A percentile compares a stretch with the other conserved stretches of the same genome.
phyloP scores from a whole-genome alignment of 371 early-diverging fungal species.

The Nematocida ausubeli region DNA sequence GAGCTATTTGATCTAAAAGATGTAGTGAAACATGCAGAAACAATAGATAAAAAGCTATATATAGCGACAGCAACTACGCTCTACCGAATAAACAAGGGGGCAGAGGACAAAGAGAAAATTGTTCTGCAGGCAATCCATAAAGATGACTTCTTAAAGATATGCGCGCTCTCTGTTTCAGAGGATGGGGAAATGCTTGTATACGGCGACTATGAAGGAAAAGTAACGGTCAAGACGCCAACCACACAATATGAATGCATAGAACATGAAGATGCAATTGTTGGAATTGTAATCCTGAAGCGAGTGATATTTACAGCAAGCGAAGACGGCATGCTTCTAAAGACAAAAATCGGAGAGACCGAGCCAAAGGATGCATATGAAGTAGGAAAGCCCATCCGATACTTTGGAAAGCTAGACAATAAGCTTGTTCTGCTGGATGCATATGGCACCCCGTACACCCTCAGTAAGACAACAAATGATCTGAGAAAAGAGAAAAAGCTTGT shows the following conservation, averaged over 20 bases:
- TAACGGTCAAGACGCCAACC: slow-evolving; percentile 3
- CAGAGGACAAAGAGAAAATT: background rate
- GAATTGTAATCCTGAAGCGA: slow-evolving; percentile 1
- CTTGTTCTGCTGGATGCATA: slow-evolving; percentile 3
- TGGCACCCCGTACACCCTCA: slow-evolving; percentile 27
- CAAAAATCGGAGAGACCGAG: slow-evolving; percentile 27
- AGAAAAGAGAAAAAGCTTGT: background rate
- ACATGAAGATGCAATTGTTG: slow-evolving; percentile 45
- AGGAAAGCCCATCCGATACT: slow-evolving; percentile 19
- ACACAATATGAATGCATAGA: background rate
- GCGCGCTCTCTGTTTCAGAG: background rate
- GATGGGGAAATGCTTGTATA: background rate
- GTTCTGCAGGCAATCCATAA: background rate
- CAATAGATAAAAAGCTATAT: slow-evolving; percentile 3
- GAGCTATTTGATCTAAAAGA: slow-evolving; percentile 23
- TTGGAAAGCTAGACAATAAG: background rate
- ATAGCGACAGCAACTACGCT: background rate
- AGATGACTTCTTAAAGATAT: slow-evolving; percentile 8
- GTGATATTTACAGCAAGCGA: slow-evolving; percentile 44
- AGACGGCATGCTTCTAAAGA: slow-evolving; percentile 43
- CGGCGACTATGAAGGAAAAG: slow-evolving; percentile 35
- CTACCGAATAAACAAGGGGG: background rate
- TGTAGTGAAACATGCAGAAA: slow-evolving; percentile 14
- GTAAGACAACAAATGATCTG: slow-evolving; percentile 16
- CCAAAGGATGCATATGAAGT: slow-evolving; percentile 39